Base-by-base conservation (phyloP, 306 rosid genomes). In the Dalbergia cochinchinensis region DNA sequence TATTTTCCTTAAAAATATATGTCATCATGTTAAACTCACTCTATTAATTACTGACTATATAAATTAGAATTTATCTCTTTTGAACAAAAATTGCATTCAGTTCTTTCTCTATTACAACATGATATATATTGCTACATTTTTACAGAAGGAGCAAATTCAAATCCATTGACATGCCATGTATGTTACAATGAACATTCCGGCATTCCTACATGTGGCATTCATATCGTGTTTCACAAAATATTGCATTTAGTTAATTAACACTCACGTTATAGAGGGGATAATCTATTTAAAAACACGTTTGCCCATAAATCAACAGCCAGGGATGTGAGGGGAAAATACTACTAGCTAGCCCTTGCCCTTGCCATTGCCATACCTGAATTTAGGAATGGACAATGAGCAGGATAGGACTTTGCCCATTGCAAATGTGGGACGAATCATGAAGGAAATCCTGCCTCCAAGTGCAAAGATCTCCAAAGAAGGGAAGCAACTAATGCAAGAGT, bases 391-490 rank as follows among this genome's bases (percentile, higher is more conserved):
- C 12, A 87, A 75, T 41, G 93, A 89, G 68, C 86, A 87, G 77
- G 97, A 89, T 54, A 79, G 77, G 55, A 39, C 84, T 61, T 82
- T 91, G 71, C 98, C 98, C 2, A 86, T 90, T 34, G 98, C 98
- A 42, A 94, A 91, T 83, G 97, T 94, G 85, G 92, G 97, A 8
- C 34, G 95, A 77, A 87, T 94, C 64, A 94, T 94, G 97, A 94
- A 85, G 83, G 89, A 87, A 83, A 73, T 74, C 33, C 89, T 94
- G 26, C 97, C 95, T 5, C 76, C 76, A 7, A 84, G 83, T 22
- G 95, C 92, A 16, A 94, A 91, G 89, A 85, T 94, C 69, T 94
- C 97, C 4, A 94, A 90, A 80, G 95, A 94, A 78, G 87, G 89
- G 11, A 94, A 90, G 50, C 92, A 94, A 80, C 8, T 83, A 39